Evolutionary conservation across 2,329 filamentous ascomycete species (phyloP).

Genomic region (Sarocladium kiliense): DNA sequence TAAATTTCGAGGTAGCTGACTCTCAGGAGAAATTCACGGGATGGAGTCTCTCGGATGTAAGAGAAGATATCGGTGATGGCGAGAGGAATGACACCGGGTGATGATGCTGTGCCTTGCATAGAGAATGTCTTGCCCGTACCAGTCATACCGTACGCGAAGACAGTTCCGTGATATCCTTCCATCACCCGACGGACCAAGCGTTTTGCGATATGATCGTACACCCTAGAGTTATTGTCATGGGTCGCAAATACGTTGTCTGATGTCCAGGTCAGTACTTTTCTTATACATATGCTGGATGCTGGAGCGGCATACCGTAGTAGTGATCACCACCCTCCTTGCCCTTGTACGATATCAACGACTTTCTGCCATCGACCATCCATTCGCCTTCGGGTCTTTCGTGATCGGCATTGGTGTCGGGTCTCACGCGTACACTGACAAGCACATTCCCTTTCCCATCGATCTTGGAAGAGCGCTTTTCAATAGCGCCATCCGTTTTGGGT

Average conservation of each 20-base stretch:
- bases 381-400: conserved; percentile 66
- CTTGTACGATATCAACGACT: conserved; percentile 73
- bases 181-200: conserved; percentile 92
- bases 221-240: conserved; percentile 87
- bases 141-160: conserved; percentile 99
- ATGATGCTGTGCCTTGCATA: conserved; percentile 96
- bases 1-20: conserved; percentile 99
- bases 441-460: conserved; percentile 87
- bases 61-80: conserved; percentile 99
- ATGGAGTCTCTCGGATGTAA: conserved; percentile 94
- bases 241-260: conserved; percentile 94
- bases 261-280: conserved; percentile 16
- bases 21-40: conserved; percentile 86
- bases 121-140: conserved; percentile 98
- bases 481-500: conserved; percentile 24
- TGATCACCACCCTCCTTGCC: conserved; percentile 92
- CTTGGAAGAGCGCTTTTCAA: conserved; percentile 47
- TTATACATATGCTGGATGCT: neutral
- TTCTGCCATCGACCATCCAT: conserved; percentile 86
- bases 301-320: conserved; percentile 65
- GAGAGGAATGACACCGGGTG: conserved; percentile 91
- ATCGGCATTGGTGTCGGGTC: conserved; percentile 69
- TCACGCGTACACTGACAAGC: conserved; percentile 87
- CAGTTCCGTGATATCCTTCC: conserved; percentile 98
- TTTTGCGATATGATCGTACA: conserved; percentile 93